Conservation (phyloP, 208 protist species). For the Angomonas deanei region DNA sequence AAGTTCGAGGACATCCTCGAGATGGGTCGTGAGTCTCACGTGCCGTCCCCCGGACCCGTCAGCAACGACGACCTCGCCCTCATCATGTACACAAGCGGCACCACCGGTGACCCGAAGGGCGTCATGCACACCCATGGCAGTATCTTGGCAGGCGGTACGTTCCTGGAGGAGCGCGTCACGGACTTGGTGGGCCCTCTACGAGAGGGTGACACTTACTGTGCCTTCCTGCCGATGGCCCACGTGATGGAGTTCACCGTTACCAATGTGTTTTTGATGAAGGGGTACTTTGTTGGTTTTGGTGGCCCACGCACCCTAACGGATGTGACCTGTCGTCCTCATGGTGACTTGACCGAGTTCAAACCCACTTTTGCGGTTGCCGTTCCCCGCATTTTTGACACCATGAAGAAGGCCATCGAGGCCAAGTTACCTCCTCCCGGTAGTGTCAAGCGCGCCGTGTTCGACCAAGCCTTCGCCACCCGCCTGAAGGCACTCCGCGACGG, state of each 20-base stretch:
- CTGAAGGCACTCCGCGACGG: constrained; percentile 28
- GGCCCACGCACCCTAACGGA: constrained; percentile 69
- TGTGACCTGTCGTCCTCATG: constrained; percentile 57
- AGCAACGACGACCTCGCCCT: constrained; percentile 39
- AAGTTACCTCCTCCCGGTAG: constrained; percentile 30
- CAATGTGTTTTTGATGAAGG: constrained; percentile 58
- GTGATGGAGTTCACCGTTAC: constrained; percentile 84
- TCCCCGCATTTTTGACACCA: constrained; percentile 63
- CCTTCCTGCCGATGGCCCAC: constrained; percentile 90
- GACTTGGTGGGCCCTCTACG: constrained; percentile 16
- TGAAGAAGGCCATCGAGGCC: constrained; percentile 52
- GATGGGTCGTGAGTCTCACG: constrained; percentile 16
- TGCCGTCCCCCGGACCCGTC: too few species aligned
- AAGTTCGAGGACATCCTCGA: constrained; percentile 43
- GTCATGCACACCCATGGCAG: constrained; percentile 80
- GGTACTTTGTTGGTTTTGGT: constrained; percentile 63
- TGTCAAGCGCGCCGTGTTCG: constrained; percentile 51
- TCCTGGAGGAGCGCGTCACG: constrained; percentile 5
- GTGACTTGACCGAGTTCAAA: constrained; percentile 73
- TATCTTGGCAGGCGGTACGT: constrained; percentile 22
- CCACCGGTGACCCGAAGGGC: constrained; percentile 88
- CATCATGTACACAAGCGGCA: constrained; percentile 84
- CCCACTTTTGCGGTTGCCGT: constrained; percentile 56
- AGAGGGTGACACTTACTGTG: constrained; percentile 60
- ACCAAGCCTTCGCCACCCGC: constrained; percentile 35